phyloP scores from a whole-genome alignment of 805 yeast species.

The Schwanniomyces vanrijiae region DNA sequence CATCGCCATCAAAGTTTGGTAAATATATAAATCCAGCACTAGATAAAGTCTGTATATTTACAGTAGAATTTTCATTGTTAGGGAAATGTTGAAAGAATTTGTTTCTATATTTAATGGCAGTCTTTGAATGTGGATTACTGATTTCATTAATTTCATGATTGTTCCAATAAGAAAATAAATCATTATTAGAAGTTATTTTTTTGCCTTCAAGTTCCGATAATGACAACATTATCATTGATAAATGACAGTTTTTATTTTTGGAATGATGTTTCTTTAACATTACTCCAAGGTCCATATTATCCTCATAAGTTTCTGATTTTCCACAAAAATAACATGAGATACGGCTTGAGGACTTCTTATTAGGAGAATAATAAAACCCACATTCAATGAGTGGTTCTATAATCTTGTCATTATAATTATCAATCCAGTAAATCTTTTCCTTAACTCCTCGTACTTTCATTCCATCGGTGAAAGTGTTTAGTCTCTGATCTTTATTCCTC shows the following conservation, averaged over 20 bases:
- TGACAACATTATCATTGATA: conserved; percentile 10
- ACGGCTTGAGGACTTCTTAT: conserved; percentile 44
- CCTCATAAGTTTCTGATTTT: conserved; percentile 26
- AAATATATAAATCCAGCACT: conserved; percentile 46
- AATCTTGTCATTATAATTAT: conserved; percentile 4
- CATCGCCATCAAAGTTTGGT: conserved; percentile 29
- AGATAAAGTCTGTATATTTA: conserved; percentile 42
- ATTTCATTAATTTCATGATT: conserved; percentile 18
- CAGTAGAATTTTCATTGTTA: conserved; percentile 39
- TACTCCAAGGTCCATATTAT: conserved; percentile 1
- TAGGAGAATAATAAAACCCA: conserved; percentile 64
- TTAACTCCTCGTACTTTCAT: conserved; percentile 10
- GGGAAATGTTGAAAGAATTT: conserved; percentile 43
- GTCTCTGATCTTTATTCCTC: conserved; percentile 22
- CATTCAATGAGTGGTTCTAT: conserved; percentile 43
- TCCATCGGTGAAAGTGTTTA: conserved; percentile 20
- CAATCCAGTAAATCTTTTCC: conserved; percentile 7
- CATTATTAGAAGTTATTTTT: background rate
- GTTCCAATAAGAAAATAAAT: conserved; percentile 13
- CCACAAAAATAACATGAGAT: conserved; percentile 61
- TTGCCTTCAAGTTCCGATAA: conserved; percentile 5
- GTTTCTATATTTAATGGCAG: conserved; percentile 31
- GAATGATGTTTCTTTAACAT: conserved; percentile 5
- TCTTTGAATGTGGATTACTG: conserved; percentile 30
- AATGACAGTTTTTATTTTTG: conserved; percentile 12